A percentile compares a stretch with the other conserved stretches of the same genome.
Evolutionary conservation across 2,329 filamentous ascomycete species (phyloP).

Genomic region (Pseudogymnoascus sp.): DNA sequence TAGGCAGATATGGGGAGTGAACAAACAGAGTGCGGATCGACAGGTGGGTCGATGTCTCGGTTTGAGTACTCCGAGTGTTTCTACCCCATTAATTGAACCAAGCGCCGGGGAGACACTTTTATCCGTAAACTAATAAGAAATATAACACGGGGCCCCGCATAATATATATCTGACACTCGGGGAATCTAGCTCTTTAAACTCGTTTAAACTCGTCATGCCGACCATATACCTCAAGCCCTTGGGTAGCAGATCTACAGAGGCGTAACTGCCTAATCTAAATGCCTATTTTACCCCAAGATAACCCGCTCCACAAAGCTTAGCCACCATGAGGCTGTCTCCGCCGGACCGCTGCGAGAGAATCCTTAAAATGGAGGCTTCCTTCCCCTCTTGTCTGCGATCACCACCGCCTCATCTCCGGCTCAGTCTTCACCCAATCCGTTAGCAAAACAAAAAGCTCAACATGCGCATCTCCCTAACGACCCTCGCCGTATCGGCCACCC

Average conservation of each 20-base stretch:
- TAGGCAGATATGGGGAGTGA: neutral
- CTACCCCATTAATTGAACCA: neutral
- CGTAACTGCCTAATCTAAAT: constrained; percentile 1
- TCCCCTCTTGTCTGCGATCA: neutral
- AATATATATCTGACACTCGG: neutral
- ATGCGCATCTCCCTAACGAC: neutral
- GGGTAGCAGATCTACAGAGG: neutral
- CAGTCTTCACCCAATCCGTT: neutral
- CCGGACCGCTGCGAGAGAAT: neutral
- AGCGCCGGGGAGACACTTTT: neutral
- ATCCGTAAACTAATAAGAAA: neutral
- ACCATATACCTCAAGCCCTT: neutral
- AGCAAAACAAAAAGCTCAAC: neutral
- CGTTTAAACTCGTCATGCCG: neutral
- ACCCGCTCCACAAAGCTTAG: neutral
- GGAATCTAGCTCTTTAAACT: neutral
- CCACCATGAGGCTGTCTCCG: neutral
- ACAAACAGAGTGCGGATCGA: neutral
- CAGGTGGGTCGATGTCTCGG: neutral
- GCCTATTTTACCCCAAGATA: neutral
- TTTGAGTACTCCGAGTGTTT: neutral
- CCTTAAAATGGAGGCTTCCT: constrained; percentile 1
- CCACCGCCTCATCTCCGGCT: neutral
- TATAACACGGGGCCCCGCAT: neutral
- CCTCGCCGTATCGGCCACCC: constrained; percentile 19